Percentiles rank a stretch among this genome's conserved stretches.
Conservation (phyloP, 2,329 filamentous ascomycete genomes). For the Aspergillus hiratsukae region DNA sequence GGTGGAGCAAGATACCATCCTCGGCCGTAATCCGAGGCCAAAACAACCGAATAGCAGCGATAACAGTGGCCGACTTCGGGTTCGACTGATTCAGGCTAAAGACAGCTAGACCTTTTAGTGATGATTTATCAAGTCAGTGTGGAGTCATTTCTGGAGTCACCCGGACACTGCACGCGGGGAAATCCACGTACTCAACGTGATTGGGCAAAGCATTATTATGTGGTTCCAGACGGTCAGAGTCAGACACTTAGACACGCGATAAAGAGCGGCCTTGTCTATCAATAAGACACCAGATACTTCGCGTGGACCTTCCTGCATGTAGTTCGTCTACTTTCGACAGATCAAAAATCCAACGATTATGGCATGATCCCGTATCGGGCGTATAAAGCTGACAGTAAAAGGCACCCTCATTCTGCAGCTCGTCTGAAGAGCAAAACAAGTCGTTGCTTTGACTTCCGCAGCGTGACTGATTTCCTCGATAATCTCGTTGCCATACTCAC, state of each 20-base stretch:
- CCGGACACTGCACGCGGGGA: conserved; percentile 5
- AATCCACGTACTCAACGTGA: neutral
- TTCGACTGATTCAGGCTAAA: neutral
- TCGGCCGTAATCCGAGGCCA: neutral
- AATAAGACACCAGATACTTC: neutral
- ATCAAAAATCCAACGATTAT: neutral
- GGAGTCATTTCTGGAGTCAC: neutral
- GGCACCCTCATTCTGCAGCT: neutral
- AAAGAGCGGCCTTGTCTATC: neutral
- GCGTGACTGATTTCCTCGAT: neutral
- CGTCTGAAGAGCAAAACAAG: neutral
- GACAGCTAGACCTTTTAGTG: neutral
- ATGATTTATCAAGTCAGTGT: neutral
- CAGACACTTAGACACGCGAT: neutral
- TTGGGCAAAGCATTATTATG: conserved; percentile 2
- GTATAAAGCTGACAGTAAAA: neutral
- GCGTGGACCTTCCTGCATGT: conserved; percentile 8
- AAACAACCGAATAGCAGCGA: neutral
- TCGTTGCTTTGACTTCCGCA: neutral
- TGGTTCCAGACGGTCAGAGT: neutral
- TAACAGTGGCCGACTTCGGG: neutral
- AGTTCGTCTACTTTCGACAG: neutral
- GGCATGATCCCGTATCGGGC: neutral
- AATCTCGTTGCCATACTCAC: neutral
- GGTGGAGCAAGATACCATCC: neutral